Base-by-base conservation (phyloP, 257 asterid species). In the Jacaranda copaia region DNA sequence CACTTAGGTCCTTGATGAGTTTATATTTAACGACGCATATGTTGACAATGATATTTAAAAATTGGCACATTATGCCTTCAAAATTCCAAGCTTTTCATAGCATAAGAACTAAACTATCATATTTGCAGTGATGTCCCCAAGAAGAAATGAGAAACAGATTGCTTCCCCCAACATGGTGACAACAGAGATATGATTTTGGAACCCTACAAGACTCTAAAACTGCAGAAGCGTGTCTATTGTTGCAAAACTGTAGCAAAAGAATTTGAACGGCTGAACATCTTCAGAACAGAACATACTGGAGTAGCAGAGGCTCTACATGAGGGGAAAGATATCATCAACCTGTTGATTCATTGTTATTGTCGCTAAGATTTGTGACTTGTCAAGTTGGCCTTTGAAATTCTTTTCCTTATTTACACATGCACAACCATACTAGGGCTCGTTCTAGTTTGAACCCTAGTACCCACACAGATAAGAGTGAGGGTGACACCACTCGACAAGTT, bases 21-120 rank as follows among this genome's bases (percentile, higher is more conserved):
- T 45, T 20, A 45, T 65, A 79, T 51, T 25, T n/a, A 53, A n/a
- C 10, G 59, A 56, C 61, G 11, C 75, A 56, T 66, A n/a, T n/a
- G 68, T 39, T 25, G n/a, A 40, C 58, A 1, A 15, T 36, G 35
- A 56, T 79, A 66, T 43, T 53, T 35, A 49, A 25, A 56, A 35
- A 43, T 56, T 38, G 18, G 58, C 67, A 70, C 36, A 53, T 58
- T 60, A 70, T 19, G 53, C 49, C 62, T 60, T 39, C 55, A 35
- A 5, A 68, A 9, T 6, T 35, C 63, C 53, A 38, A 40, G 63
- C 57, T 61, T 48, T 15, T 38, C 58, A 38, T 16, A 74, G 58
- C 38, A 42, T 58, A 35, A 61, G 43, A 62, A 56, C 38, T 11
- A 74, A 72, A 69, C 51, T 20, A 25, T 25, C 32, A 48, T 18